Percentiles rank a stretch among this genome's conserved stretches.
These are phyloP conservation scores for Hypoxylon sp. DNA, from an alignment of 2,329 filamentous ascomycete species.

Conservation along the genomic window DNA sequence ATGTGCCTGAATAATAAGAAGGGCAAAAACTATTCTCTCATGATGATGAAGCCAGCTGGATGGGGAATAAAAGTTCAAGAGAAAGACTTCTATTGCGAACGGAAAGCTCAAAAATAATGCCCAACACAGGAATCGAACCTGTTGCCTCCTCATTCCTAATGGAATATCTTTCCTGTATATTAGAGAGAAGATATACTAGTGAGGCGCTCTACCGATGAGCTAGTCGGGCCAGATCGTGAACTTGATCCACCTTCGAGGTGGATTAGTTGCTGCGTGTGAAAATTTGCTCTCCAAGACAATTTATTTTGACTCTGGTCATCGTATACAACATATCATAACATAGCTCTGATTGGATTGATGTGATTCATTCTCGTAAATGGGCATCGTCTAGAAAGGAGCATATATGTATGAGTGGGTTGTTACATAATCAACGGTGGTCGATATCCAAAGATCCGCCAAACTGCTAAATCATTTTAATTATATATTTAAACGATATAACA, in stretches of 20 bases:
- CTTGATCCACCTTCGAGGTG: conserved; percentile 6
- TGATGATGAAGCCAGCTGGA: neutral
- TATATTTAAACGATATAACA: too few relatives aligned
- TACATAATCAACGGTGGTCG: too few relatives aligned
- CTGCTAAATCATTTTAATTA: too few relatives aligned
- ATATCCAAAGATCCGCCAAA: too few relatives aligned
- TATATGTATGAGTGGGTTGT: too few relatives aligned
- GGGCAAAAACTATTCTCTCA: neutral
- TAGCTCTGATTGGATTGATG: too few relatives aligned
- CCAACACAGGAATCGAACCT: conserved; percentile 42
- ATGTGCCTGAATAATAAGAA: neutral
- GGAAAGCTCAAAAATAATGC: conserved; percentile 21
- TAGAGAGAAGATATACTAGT: conserved; percentile 28
- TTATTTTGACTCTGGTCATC: neutral
- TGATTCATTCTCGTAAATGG: too few relatives aligned
- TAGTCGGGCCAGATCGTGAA: conserved; percentile 35
- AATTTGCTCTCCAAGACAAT: neutral
- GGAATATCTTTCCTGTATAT: neutral
- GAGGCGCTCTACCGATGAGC: conserved; percentile 44
- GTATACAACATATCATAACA: too few relatives aligned
- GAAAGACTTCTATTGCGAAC: neutral
- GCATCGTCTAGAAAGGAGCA: too few relatives aligned
- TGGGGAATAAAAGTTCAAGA: neutral
- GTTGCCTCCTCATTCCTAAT: conserved; percentile 39
- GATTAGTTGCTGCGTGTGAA: conserved; percentile 4